Percentiles rank a stretch among this genome's conserved stretches.
Evolutionary conservation across 345 rosid genomes (phyloP).

Genomic region (Angophora floribunda): DNA sequence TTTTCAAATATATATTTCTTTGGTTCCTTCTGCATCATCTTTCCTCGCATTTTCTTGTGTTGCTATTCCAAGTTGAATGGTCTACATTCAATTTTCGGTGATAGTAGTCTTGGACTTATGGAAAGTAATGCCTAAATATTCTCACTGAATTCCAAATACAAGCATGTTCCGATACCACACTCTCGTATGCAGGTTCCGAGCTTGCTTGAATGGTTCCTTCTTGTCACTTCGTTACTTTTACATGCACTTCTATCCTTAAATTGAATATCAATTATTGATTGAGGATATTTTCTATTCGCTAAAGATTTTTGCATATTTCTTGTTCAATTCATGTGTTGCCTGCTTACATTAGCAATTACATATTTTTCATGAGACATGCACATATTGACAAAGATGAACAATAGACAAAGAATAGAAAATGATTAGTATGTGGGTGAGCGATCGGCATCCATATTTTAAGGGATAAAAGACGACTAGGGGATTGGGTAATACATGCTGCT

Average conservation of each 20-base stretch:
- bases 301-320: neutral
- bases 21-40: neutral
- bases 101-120: neutral
- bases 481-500: neutral
- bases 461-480: neutral
- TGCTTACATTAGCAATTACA: neutral
- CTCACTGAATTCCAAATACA: neutral
- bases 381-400: neutral
- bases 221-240: neutral
- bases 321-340: neutral
- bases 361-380: neutral
- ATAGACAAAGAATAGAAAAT: neutral
- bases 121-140: neutral
- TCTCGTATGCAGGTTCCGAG: fast-evolving
- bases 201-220: neutral
- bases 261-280: neutral
- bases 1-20: neutral
- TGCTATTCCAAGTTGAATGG: neutral
- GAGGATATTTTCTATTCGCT: neutral
- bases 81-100: neutral
- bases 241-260: neutral
- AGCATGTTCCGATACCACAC: neutral
- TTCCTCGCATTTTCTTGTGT: neutral
- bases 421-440: neutral
- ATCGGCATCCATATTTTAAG: neutral